Evolutionary conservation across 331 rosid species (phyloP), one percentile per base, ranked within the genome.

Genomic region (Cucumis variabilis): DNA sequence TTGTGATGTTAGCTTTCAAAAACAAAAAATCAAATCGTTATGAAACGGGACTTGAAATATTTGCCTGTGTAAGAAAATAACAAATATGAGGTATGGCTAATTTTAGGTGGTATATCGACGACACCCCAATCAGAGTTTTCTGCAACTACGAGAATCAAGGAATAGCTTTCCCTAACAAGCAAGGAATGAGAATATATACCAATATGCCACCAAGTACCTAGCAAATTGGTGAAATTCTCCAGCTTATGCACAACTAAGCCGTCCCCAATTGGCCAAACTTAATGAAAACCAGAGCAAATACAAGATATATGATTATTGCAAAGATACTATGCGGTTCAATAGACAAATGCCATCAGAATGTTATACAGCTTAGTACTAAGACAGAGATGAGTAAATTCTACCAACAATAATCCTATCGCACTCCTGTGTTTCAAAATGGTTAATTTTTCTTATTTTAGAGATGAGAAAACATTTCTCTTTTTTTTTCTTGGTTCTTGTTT

Each of bases 241-340:
- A 2, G 41, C 14, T 20, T 90, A 92, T 90, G 90, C 82, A 30
- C 93, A 53, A 72, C 74, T 95, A 76, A 84, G 80, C 79, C 30
- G 30, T 79, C 87, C 91, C 41, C 62, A 93, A 50, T 15, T 63
- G 89, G 93, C 92, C 5, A 94, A 89, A 62, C 62, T 95, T 80
- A 73, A 90, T 51, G 93, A 94, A 95, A 92, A 92, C 70, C 91
- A 95, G 85, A 70, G 55, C 11, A 92, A 92, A 72, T 69, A 89
- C 91, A 91, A 93, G 94, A 93, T 95, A 85, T 94, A 96, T 89
- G 94, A 96, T 85, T 96, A 96, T 87, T 96, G 99, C 96, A 87
- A 10, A 63, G 98, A 96, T 84, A 82, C 87, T 27, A 91, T 88
- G 28, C 89, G 99, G 81, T 95, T 94, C 92, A 90, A 90, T 33